A percentile compares a stretch with the other conserved stretches of the same genome.
phyloP scores from a whole-genome alignment of 2,329 filamentous ascomycete species.

The Colletotrichum incanum region DNA sequence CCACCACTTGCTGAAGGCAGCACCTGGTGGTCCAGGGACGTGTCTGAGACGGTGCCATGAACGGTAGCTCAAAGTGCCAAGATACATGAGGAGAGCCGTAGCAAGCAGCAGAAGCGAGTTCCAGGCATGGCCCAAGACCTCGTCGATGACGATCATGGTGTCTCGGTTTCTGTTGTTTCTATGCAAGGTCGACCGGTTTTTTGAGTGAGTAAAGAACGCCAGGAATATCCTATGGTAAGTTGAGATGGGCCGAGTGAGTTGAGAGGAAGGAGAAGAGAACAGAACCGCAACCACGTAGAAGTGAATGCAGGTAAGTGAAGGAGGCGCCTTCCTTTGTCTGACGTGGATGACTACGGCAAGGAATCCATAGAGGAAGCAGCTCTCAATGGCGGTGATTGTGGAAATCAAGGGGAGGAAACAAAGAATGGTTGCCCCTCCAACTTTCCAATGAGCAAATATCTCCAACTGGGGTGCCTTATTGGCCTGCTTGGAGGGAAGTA shows the following conservation, averaged over 20 bases:
- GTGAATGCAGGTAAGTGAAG: background rate
- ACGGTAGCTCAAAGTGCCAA: conserved; percentile 39
- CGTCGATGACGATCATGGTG: conserved; percentile 24
- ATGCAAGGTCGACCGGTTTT: background rate
- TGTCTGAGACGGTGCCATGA: conserved; percentile 54
- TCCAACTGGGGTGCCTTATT: background rate
- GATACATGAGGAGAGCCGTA: conserved; percentile 32
- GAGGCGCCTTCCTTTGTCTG: conserved; percentile 12
- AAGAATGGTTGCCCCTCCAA: background rate
- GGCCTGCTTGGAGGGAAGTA: background rate
- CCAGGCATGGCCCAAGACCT: conserved; percentile 22
- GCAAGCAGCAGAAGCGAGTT: conserved; percentile 20
- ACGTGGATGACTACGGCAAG: background rate
- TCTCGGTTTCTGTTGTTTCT: conserved; percentile 11
- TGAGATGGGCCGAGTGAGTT: background rate
- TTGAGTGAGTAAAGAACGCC: background rate
- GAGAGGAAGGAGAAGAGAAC: conserved; percentile 7
- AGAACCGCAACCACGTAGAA: conserved; percentile 3
- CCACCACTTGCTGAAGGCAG: conserved; percentile 53
- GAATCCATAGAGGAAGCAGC: background rate
- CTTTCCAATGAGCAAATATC: background rate
- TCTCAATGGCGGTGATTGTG: background rate
- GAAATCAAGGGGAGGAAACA: background rate
- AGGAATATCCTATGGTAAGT: background rate
- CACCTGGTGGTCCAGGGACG: conserved; percentile 53